Conservation (phyloP, 768 basidiomycete genomes). For the Auriscalpium orientale region DNA sequence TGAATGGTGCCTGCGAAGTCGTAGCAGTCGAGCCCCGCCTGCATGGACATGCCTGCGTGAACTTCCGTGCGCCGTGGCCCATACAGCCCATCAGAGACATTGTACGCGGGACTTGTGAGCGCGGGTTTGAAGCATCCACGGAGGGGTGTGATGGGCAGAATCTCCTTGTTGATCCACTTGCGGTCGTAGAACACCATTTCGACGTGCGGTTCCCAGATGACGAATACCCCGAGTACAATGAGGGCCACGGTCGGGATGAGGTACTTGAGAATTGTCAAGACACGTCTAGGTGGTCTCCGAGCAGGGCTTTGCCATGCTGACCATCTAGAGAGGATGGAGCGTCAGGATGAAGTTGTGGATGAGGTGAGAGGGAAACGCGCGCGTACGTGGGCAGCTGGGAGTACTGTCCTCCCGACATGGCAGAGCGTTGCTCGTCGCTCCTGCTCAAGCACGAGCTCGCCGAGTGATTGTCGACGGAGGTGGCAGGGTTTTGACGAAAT, state of each 20-base stretch:
- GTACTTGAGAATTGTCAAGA: neutral
- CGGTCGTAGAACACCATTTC: conserved; percentile 76
- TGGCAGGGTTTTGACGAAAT: too few species aligned
- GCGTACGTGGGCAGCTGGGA: conserved; percentile 1
- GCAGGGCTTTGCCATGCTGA: neutral
- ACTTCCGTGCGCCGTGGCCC: conserved; percentile 61
- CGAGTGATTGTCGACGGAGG: too few species aligned
- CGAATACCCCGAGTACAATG: conserved; percentile 40
- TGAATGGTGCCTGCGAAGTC: conserved; percentile 81
- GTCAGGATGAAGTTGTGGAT: neutral
- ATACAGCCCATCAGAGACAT: conserved; percentile 53
- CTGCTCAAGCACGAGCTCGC: too few species aligned
- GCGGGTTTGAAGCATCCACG: conserved; percentile 65
- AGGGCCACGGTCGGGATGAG: conserved; percentile 5
- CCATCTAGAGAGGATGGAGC: neutral
- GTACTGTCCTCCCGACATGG: neutral
- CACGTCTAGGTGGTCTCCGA: neutral
- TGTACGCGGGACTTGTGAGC: conserved; percentile 57
- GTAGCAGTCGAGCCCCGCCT: conserved; percentile 83
- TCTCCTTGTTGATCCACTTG: conserved; percentile 64
- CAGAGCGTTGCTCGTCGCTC: neutral
- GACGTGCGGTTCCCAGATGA: conserved; percentile 74
- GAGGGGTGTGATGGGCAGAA: conserved; percentile 54
- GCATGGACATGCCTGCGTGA: conserved; percentile 72
- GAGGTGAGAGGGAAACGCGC: neutral